A percentile compares a stretch with the other conserved stretches of the same genome.
These are phyloP conservation scores for Pseudozyma sp. DNA, from an alignment of 1,284 basidiomycete species.

Conservation along the genomic window DNA sequence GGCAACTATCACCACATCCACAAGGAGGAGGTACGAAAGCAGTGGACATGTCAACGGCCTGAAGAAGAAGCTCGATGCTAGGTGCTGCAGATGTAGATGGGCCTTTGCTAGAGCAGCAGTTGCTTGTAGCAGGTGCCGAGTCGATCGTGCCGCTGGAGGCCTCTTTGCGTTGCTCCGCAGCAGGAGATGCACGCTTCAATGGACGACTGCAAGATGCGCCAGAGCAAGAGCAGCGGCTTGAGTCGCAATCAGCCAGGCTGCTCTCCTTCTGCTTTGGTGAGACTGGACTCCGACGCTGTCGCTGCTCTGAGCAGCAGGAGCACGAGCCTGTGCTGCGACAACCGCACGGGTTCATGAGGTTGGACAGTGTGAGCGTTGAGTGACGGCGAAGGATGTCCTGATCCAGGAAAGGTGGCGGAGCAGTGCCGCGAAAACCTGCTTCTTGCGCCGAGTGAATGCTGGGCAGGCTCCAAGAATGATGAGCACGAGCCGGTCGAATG, in stretches of 20 bases:
- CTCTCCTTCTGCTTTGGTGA: slow-evolving; percentile 11
- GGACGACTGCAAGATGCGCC: slow-evolving; percentile 6
- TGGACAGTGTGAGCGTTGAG: slow-evolving; percentile 52
- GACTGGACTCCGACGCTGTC: slow-evolving; percentile 5
- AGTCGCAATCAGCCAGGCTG: slow-evolving; percentile 12
- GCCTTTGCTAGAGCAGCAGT: slow-evolving; percentile 27
- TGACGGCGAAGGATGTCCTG: slow-evolving; percentile 11
- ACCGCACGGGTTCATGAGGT: slow-evolving; percentile 59
- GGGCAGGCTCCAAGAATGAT: slow-evolving; percentile 36
- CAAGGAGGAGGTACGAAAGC: slow-evolving; percentile 48
- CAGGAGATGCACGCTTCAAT: background rate
- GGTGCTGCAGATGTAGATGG: slow-evolving; percentile 19
- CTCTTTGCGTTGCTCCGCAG: background rate
- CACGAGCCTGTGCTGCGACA: slow-evolving; percentile 49
- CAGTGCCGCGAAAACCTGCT: background rate
- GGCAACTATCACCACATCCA: slow-evolving; percentile 37
- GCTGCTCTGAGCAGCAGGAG: slow-evolving; percentile 39
- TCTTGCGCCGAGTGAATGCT: slow-evolving; percentile 26
- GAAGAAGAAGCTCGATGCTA: slow-evolving; percentile 47
- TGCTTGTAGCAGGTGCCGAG: slow-evolving; percentile 2
- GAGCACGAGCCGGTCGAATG: slow-evolving; percentile 16
- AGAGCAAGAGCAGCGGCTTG: slow-evolving; percentile 20
- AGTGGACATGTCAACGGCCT: slow-evolving; percentile 53
- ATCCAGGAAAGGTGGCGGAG: background rate
- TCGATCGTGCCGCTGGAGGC: background rate